A percentile compares a stretch with the other conserved stretches of the same genome.
These are phyloP conservation scores for Lactarius evosmus DNA, from an alignment of 768 basidiomycete genomes.

Conservation along the genomic window DNA sequence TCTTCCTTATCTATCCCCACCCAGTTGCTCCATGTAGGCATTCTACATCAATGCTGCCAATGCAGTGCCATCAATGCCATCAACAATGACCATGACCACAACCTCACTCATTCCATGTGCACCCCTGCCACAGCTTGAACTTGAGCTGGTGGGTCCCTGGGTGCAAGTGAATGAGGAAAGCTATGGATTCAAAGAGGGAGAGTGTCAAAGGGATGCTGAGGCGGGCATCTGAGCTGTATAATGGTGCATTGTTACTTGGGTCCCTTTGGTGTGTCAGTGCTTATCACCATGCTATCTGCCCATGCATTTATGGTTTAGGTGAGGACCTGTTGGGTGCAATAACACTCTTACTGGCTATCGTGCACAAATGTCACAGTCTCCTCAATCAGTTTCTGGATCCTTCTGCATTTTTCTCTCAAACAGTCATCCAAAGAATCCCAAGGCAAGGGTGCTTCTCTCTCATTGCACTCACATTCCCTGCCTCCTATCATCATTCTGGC, in stretches of 20 bases:
- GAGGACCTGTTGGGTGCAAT: slow-evolving; percentile 50
- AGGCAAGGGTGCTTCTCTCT: neutral
- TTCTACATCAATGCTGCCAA: no score
- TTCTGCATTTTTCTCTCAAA: slow-evolving; percentile 42
- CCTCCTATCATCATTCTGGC: no score
- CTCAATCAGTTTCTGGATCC: slow-evolving; percentile 54
- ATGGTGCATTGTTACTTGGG: slow-evolving; percentile 42
- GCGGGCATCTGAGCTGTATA: slow-evolving; percentile 56
- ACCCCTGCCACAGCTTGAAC: no score
- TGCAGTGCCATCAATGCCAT: no score
- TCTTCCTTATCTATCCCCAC: no score
- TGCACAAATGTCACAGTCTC: slow-evolving; percentile 68
- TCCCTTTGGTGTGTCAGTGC: neutral
- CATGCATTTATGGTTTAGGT: slow-evolving; percentile 31
- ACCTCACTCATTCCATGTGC: no score
- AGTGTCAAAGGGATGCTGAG: slow-evolving; percentile 62
- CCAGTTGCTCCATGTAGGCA: no score
- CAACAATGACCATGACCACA: no score
- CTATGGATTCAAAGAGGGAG: slow-evolving; percentile 52
- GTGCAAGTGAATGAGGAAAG: neutral
- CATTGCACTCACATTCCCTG: no score
- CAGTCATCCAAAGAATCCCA: slow-evolving; percentile 16
- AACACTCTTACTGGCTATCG: slow-evolving; percentile 55
- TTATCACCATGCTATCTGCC: slow-evolving; percentile 3
- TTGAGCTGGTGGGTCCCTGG: no score